These are phyloP conservation scores for Xylaria arbuscula DNA, from an alignment of 2,329 filamentous ascomycete genomes.

Conservation along the genomic window DNA sequence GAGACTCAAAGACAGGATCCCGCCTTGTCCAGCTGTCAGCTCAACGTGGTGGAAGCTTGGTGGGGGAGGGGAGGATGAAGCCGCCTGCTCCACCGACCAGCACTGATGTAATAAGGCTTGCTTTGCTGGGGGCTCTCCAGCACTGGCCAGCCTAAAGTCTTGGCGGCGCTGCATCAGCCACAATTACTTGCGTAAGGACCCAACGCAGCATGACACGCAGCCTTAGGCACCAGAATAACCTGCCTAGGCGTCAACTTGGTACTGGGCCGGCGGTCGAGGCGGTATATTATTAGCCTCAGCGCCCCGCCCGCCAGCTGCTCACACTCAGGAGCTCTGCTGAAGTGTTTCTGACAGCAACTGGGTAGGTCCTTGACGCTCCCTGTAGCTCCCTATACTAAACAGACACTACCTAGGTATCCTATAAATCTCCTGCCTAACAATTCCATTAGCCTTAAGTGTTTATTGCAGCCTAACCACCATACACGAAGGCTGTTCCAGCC, in stretches of 20 bases:
- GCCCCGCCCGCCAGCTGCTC: conserved; percentile 15
- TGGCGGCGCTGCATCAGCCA: conserved; percentile 48
- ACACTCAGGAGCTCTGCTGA: conserved; percentile 9
- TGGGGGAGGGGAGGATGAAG: conserved; percentile 42
- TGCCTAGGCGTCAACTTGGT: not conserved
- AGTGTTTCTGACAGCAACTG: conserved; percentile 14
- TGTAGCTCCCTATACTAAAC: no score
- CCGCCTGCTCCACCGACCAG: conserved; percentile 30
- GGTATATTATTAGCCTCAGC: conserved; percentile 16
- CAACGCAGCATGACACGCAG: conserved; percentile 40
- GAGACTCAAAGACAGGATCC: conserved; percentile 28
- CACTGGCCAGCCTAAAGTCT: conserved; percentile 7
- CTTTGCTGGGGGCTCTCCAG: not conserved
- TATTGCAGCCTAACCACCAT: conserved; percentile 22
- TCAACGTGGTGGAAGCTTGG: conserved; percentile 40
- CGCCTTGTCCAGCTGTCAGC: conserved; percentile 39
- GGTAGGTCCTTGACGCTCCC: not conserved
- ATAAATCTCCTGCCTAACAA: not conserved
- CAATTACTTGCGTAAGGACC: conserved; percentile 52
- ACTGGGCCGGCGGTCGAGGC: not conserved
- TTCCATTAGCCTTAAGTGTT: not conserved
- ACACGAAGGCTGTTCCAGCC: not conserved
- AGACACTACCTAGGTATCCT: not conserved
- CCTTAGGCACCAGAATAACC: conserved; percentile 35
- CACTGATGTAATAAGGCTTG: conserved; percentile 50